Evolutionary conservation across 2,329 filamentous ascomycete species (phyloP), one percentile per base, ranked within the genome.

Genomic region (Blastomyces emzantsi): DNA sequence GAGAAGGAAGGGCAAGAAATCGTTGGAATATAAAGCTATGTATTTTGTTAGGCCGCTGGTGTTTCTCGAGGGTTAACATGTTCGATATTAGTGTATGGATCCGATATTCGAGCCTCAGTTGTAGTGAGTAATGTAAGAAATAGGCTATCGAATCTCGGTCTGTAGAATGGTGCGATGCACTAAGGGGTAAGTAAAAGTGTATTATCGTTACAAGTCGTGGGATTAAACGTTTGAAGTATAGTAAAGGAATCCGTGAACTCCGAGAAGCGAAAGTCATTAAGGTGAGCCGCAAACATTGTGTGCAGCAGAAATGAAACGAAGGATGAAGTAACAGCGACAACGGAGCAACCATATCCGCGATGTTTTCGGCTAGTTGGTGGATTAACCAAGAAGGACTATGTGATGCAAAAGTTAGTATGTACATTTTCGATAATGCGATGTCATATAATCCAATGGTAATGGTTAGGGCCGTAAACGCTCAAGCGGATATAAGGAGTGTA

Each of bases 351-450:
- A 5, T 36, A 36, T 30, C 9, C 28, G 55, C 30, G 4, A 11
- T 11, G 17, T 57, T 43, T 5, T 25, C 9, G 15, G 36, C 30
- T 2, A n/a, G 15, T 55, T 6, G 30, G 6, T 36, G 19, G 19
- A 39, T 41, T 41, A 57, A 17, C 55, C 55, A 41, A 57, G 55
- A n/a, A 57, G 55, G 11, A 57, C 55, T 57, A 13, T 25, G 11
- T 33, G 52, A 55, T 41, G 55, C n/a, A 57, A 57, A 22, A 43
- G 36, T 57, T 28, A 57, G 55, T 25, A 25, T 41, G 8, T 13
- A 41, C 25, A 36, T 22, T 57, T 36, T 41, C 4, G n/a, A 57
- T 8, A 57, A 41, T 22, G 5, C 11, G 19, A 25, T 22, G 25
- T 19, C n/a, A 33, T 8, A 25, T 8, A 39, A 39, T 15, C 6